phyloP scores from a whole-genome alignment of 441 rosid species.

The Arabidopsis hybrid region DNA sequence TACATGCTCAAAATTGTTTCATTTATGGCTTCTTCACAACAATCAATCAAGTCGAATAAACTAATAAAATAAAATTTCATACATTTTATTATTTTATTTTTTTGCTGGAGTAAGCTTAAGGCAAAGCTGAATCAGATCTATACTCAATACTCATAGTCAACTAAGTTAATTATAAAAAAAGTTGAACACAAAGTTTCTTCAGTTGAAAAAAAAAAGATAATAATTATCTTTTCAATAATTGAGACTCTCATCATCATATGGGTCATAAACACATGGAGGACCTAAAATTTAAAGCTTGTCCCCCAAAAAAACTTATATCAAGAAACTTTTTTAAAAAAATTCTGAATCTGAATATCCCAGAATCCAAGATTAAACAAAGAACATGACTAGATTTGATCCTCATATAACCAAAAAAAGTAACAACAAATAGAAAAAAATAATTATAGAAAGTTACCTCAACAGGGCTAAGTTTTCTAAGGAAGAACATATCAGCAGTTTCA shows the following conservation, averaged over 20 bases:
- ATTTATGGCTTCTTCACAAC: constrained; percentile 22
- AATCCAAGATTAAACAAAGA: constrained; percentile 19
- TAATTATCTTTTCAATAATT: constrained; percentile 32
- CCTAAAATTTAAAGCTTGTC: constrained; percentile 17
- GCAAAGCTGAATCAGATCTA: constrained; percentile 38
- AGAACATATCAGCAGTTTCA: constrained; percentile 74
- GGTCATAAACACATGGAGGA: constrained; percentile 21
- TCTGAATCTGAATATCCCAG: constrained; percentile 38
- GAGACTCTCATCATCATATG: constrained; percentile 36
- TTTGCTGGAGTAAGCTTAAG: constrained; percentile 15
- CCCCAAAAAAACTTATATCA: neutral
- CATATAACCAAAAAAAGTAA: no score
- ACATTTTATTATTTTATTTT: neutral
- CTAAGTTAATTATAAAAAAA: constrained; percentile 19
- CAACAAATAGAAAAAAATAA: neutral
- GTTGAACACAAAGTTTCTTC: constrained; percentile 19
- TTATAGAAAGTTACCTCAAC: constrained; percentile 58
- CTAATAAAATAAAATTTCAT: neutral
- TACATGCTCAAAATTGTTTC: constrained; percentile 11
- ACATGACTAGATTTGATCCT: constrained; percentile 5
- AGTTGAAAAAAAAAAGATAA: neutral
- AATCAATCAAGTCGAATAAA: constrained; percentile 21
- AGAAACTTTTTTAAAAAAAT: neutral
- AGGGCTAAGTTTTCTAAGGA: constrained; percentile 65
- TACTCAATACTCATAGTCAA: constrained; percentile 34